These are phyloP conservation scores for Curvularia verruculosa DNA, from an alignment of 2,329 filamentous ascomycete genomes.

Conservation along the genomic window DNA sequence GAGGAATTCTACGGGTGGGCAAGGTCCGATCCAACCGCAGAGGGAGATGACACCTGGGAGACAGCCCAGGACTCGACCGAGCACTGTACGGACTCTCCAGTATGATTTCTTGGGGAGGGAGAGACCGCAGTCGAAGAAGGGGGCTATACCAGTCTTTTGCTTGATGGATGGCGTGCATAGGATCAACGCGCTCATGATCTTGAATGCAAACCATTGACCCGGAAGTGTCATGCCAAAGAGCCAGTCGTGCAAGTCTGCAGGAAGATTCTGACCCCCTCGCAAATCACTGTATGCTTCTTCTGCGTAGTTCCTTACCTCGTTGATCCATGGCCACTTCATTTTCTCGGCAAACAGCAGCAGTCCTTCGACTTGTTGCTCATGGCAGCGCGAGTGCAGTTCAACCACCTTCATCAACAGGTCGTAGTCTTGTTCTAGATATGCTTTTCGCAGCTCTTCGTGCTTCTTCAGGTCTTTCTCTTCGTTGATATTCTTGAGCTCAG, in stretches of 20 bases:
- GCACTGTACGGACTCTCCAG: conserved; percentile 1
- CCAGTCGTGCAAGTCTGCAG: not conserved
- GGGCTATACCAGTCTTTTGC: not conserved
- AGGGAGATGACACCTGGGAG: not conserved
- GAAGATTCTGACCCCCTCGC: not conserved
- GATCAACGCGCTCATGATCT: not conserved
- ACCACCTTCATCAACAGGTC: not conserved
- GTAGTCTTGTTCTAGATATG: not conserved
- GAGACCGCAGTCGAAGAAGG: conserved; percentile 1
- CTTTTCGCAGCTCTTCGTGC: not conserved
- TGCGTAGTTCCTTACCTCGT: not conserved
- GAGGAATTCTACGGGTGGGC: not conserved
- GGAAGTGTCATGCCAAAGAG: conserved; percentile 1
- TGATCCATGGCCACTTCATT: not conserved
- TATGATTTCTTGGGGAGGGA: not conserved
- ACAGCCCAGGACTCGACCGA: not conserved
- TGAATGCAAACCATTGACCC: not conserved
- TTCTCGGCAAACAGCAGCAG: not conserved
- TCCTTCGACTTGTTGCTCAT: conserved; percentile 1
- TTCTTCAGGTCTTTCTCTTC: not conserved
- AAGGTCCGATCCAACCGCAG: not conserved
- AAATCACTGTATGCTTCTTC: not conserved
- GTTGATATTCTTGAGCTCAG: not conserved
- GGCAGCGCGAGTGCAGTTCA: not conserved
- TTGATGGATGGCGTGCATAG: not conserved